Percentiles rank a stretch among this genome's conserved stretches.
phyloP scores from a whole-genome alignment of 1,139 yeast species.

The Yamadazyma blattariae region DNA sequence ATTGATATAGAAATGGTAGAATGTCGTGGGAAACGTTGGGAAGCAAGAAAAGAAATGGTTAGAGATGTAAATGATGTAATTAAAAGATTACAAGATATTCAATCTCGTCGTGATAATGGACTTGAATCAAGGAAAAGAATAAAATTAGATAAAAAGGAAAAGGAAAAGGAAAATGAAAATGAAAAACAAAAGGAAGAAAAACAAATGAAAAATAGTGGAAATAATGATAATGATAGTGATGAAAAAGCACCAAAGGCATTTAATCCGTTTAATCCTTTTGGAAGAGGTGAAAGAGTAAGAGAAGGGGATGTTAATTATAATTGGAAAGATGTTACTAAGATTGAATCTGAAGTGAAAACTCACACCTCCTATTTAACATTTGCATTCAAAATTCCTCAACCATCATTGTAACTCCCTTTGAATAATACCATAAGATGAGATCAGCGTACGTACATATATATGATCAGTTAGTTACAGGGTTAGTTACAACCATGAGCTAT shows the following conservation, averaged over 20 bases:
- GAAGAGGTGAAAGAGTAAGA: slow-evolving; percentile 71
- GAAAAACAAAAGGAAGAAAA: not conserved
- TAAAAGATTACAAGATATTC: slow-evolving; percentile 76
- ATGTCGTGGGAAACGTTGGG: slow-evolving; percentile 83
- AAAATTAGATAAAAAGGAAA: slow-evolving; percentile 17
- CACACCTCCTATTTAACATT: slow-evolving; percentile 95
- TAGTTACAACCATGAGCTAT: not conserved
- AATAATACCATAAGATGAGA: too few species aligned
- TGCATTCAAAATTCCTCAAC: slow-evolving; percentile 41
- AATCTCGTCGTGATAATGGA: slow-evolving; percentile 71
- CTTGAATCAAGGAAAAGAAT: slow-evolving; percentile 51
- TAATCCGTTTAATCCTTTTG: slow-evolving; percentile 74
- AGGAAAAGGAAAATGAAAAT: slow-evolving; percentile 11
- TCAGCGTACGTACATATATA: too few species aligned
- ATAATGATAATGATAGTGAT: slow-evolving; percentile 13
- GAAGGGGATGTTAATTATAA: slow-evolving; percentile 81
- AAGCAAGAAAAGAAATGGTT: slow-evolving; percentile 87
- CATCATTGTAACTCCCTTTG: too few species aligned
- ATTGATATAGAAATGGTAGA: slow-evolving; percentile 91
- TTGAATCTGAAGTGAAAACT: slow-evolving; percentile 82
- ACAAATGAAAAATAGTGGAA: too few species aligned
- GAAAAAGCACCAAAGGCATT: slow-evolving; percentile 31
- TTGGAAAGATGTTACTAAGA: slow-evolving; percentile 82
- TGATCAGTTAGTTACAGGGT: not conserved
- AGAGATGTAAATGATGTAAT: slow-evolving; percentile 79